Evolutionary conservation across 73 alveolate genomes (phyloP).

Genomic region (Durusdinium trenchii): DNA sequence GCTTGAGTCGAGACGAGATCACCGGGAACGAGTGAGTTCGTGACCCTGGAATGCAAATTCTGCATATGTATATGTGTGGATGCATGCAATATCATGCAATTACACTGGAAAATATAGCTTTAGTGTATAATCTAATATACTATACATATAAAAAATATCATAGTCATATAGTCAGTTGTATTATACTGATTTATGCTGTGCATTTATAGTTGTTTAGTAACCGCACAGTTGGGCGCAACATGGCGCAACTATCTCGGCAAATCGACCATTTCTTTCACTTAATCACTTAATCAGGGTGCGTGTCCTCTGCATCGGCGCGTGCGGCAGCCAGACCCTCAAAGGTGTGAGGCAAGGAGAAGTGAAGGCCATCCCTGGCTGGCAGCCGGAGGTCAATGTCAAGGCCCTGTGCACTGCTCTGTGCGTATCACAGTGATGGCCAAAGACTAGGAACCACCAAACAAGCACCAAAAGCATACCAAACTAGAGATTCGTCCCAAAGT

Average conservation of each 20-base stretch:
- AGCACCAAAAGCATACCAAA: background rate
- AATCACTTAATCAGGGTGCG: background rate
- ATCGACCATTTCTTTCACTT: background rate
- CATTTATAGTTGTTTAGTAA: background rate
- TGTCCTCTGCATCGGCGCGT: constrained; percentile 50
- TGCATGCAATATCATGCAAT: no score
- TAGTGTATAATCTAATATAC: no score
- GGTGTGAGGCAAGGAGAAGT: constrained; percentile 34
- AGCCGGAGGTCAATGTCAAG: background rate
- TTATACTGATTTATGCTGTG: background rate
- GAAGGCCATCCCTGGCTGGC: constrained; percentile 69
- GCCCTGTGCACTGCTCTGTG: background rate
- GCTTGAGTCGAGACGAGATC: no score
- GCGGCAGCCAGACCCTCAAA: constrained; percentile 43
- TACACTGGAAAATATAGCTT: no score
- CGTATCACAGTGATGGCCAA: background rate
- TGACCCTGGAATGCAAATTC: no score
- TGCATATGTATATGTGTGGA: no score
- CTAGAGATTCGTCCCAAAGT: no score
- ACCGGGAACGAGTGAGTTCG: no score
- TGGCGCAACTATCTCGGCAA: background rate
- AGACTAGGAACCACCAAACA: background rate
- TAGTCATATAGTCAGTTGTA: background rate
- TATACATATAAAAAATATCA: no score
- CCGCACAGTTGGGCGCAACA: background rate